Evolutionary conservation across 768 basidiomycete species (phyloP), one percentile per base, ranked within the genome.

Genomic region (Rubroboletus pulcherrimus): DNA sequence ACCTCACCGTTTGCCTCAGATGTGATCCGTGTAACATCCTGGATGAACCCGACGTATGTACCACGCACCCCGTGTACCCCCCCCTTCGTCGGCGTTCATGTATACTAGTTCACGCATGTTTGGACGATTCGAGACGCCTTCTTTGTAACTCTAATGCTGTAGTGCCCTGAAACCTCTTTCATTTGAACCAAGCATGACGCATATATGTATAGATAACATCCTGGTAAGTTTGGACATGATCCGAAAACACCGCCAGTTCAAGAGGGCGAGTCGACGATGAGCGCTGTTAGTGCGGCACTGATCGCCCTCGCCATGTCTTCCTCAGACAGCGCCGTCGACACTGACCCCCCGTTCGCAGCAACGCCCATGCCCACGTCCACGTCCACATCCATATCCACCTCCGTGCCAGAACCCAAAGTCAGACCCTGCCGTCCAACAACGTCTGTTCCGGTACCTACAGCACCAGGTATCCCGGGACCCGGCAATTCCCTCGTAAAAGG

Each of bases 231-330:
- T 3, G n/a, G 42, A 9, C 31, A 4, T 48, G 46, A 34, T 15
- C 26, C 5, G 6, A 49, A 35, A 30, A n/a, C 3, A 19, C 5
- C n/a, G 19, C 3, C 3, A 11, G 19, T n/a, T 33, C n/a, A 42
- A 11, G 11, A 30, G 9, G 37, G 26, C 39, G 44, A 39, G 14
- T 35, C 15, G 14, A 46, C 35, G 15, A 12, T 21, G 40, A 70
- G 40, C 35, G 63, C 56, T 0, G 66, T 62, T 3, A 72, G 33
- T 0, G 66, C 71, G 4, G 54, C 60, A 3, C 43, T 35, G 49
- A 71, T 71, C 24, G 63, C 69, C 46, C 55, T 55, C 29, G 43
- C 56, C 48, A 72, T 0, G 7, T 69, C 65, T 35, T 62, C 53
- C 6, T 63, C 35, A 24, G 69, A 62, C 24, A 72, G 37, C 5